phyloP scores from a whole-genome alignment of 1,139 yeast species.

The Blastobotrys malaysiensis region DNA sequence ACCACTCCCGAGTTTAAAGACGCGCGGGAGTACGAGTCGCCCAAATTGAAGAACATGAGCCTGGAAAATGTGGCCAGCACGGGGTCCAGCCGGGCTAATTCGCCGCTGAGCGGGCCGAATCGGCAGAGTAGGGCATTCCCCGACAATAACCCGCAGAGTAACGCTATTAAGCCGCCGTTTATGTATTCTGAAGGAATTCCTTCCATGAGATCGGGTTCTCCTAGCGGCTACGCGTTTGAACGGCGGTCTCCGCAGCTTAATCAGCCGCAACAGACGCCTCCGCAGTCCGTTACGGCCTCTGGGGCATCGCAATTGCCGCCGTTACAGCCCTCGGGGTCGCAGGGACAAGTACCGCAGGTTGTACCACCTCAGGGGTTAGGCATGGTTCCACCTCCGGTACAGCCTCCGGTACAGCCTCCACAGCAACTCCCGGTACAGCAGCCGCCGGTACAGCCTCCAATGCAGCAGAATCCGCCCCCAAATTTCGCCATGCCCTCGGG shows the following conservation, averaged over 20 bases:
- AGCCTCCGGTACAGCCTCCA: too few species aligned
- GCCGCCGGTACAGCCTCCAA: too few species aligned
- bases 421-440: too few species aligned
- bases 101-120: not conserved
- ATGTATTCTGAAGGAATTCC: conserved; percentile 1
- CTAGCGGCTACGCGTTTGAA: not conserved
- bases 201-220: conserved; percentile 1
- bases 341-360: not conserved
- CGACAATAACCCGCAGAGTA: not conserved
- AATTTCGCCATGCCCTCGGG: not conserved
- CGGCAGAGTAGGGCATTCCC: not conserved
- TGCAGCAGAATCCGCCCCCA: not conserved
- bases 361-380: too few species aligned
- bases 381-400: too few species aligned
- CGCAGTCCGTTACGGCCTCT: not conserved
- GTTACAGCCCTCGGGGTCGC: too few species aligned
- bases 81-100: not conserved
- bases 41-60: not conserved
- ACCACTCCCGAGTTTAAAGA: not conserved
- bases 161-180: conserved; percentile 5
- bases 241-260: not conserved
- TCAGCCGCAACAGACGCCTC: conserved; percentile 7
- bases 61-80: not conserved
- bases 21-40: not conserved
- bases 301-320: too few species aligned